phyloP scores from a whole-genome alignment of 148 eudicot species.

The Vaccinium corymbosum region DNA sequence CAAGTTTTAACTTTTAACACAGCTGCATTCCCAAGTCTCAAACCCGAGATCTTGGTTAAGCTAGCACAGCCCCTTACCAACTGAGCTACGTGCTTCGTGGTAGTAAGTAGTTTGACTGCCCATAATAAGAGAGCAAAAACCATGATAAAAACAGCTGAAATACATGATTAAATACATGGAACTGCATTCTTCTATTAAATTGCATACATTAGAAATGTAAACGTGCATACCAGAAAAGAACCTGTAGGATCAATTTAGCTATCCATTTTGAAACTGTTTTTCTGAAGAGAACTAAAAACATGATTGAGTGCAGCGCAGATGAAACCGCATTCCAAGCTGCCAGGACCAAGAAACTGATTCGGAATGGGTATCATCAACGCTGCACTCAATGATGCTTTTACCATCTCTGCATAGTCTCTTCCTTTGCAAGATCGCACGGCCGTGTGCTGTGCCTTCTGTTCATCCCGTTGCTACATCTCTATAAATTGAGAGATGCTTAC shows the following conservation, averaged over 20 bases:
- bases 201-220: neutral
- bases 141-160: neutral
- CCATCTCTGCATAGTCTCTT: slow-evolving; percentile 15
- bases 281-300: neutral
- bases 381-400: slow-evolving; percentile 67
- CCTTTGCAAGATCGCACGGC: neutral
- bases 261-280: neutral
- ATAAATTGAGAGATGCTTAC: neutral
- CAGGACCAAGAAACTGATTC: neutral
- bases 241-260: neutral
- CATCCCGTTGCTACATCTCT: neutral
- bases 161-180: neutral
- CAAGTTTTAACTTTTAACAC: too few species aligned
- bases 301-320: slow-evolving; percentile 35
- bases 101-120: neutral
- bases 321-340: slow-evolving; percentile 15
- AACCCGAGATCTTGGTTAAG: too few species aligned
- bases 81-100: too few species aligned
- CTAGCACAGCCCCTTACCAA: too few species aligned
- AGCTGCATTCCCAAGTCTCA: too few species aligned
- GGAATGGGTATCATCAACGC: slow-evolving; percentile 49
- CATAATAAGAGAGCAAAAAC: neutral
- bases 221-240: neutral
- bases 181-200: neutral
- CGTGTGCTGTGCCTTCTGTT: neutral